Conservation (phyloP, 176 grass and related monocot species). For the Echinochloa phyllopogon region DNA sequence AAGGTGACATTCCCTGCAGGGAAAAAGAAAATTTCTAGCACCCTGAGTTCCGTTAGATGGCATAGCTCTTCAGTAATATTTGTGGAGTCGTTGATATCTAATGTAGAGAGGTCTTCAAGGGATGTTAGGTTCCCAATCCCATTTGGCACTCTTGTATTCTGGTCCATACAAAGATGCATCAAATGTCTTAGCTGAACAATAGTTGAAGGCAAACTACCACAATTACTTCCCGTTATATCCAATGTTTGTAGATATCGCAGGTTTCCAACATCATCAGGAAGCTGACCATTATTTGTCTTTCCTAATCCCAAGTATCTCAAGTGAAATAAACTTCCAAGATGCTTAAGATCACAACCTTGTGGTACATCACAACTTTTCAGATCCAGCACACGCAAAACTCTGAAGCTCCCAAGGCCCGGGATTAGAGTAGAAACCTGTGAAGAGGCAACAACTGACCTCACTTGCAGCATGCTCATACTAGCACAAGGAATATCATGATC, state of each 20-base stretch:
- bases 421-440: background rate
- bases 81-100: background rate
- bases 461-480: background rate
- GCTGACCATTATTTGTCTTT: too few relatives aligned
- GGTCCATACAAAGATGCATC: background rate
- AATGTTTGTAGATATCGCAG: background rate
- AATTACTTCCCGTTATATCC: background rate
- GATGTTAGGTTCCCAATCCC: background rate
- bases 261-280: background rate
- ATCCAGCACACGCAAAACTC: background rate
- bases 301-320: background rate
- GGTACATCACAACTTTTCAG: background rate
- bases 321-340: slow-evolving; percentile 24
- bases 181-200: background rate
- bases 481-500: too few relatives aligned
- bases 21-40: background rate
- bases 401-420: background rate
- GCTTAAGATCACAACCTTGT: background rate
- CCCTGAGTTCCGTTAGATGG: background rate
- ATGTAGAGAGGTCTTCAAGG: background rate
- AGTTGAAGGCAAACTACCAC: background rate
- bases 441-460: background rate
- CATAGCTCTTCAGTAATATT: background rate
- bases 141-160: background rate
- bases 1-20: background rate